These are phyloP conservation scores for Kodamaea ohmeri DNA, from an alignment of 1,139 yeast species.

Conservation along the genomic window DNA sequence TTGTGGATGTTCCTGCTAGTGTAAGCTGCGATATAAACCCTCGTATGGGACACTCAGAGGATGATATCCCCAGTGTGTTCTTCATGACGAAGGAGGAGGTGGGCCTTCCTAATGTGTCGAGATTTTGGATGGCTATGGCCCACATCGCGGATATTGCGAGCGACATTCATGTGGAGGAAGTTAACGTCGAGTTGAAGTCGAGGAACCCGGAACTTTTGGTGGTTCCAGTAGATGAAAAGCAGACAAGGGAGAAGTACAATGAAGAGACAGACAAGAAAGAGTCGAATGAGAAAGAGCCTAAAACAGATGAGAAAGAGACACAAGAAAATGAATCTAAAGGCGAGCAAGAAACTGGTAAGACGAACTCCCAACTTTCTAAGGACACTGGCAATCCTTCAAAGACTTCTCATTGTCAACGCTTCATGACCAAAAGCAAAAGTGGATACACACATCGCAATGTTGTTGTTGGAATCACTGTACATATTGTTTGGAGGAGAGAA, in stretches of 20 bases:
- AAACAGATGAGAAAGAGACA: too few species aligned
- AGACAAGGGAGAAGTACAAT: neutral
- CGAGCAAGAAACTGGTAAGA: too few species aligned
- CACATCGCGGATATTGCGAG: constrained; percentile 14
- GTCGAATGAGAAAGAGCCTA: constrained; percentile 4
- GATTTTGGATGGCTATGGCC: constrained; percentile 46
- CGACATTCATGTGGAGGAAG: constrained; percentile 23
- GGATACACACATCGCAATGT: constrained; percentile 44
- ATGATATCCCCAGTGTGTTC: constrained; percentile 47
- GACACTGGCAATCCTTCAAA: too few species aligned
- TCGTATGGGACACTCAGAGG: constrained; percentile 22
- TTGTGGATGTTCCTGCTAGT: constrained; percentile 38
- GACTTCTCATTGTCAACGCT: constrained; percentile 19
- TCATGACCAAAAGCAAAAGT: constrained; percentile 38
- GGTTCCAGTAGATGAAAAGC: neutral
- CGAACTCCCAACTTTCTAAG: too few species aligned
- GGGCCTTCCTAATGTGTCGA: constrained; percentile 42
- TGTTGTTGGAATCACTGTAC: constrained; percentile 25
- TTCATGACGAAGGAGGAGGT: constrained; percentile 16
- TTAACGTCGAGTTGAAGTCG: constrained; percentile 25
- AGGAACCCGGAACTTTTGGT: constrained; percentile 28
- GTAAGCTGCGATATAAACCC: constrained; percentile 39
- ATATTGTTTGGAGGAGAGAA: constrained; percentile 36
- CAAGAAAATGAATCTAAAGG: too few species aligned
- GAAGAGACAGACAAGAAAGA: constrained; percentile 6